These are phyloP conservation scores for Kodamaea lidongshanica DNA, from an alignment of 805 yeast genomes.

Conservation along the genomic window DNA sequence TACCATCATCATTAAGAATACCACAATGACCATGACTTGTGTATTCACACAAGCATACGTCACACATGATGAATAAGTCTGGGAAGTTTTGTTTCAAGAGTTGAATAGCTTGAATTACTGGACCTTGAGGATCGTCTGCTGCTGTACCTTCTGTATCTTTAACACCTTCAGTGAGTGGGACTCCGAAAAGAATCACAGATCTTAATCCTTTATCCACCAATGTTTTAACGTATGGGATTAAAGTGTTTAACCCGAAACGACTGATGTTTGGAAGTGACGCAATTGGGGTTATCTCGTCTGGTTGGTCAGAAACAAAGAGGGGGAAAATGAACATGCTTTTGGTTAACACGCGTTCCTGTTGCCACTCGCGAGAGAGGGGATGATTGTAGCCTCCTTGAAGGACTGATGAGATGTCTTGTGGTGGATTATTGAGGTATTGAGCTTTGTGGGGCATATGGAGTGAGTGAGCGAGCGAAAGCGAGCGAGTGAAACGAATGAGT, in stretches of 20 bases:
- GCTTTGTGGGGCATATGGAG: slow-evolving; percentile 58
- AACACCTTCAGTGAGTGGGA: slow-evolving; percentile 64
- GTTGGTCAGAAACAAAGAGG: slow-evolving; percentile 71
- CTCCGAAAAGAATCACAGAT: slow-evolving; percentile 89
- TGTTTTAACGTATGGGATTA: slow-evolving; percentile 62
- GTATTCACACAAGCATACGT: slow-evolving; percentile 94
- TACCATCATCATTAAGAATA: slow-evolving; percentile 77
- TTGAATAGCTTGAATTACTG: slow-evolving; percentile 78
- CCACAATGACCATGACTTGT: slow-evolving; percentile 99
- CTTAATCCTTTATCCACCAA: slow-evolving; percentile 76
- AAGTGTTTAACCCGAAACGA: slow-evolving; percentile 75
- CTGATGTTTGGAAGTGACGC: slow-evolving; percentile 82
- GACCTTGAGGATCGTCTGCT: slow-evolving; percentile 95
- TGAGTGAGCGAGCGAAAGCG: too few species aligned
- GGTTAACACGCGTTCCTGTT: slow-evolving; percentile 71
- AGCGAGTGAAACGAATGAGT: too few species aligned
- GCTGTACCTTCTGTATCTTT: slow-evolving; percentile 81
- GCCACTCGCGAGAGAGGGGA: slow-evolving; percentile 88
- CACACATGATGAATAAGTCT: slow-evolving; percentile 80
- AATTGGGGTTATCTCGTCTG: slow-evolving; percentile 72
- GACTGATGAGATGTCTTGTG: slow-evolving; percentile 61
- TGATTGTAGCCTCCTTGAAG: slow-evolving; percentile 94
- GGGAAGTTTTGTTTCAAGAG: slow-evolving; percentile 65
- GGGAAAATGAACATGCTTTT: slow-evolving; percentile 93
- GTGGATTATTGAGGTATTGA: slow-evolving; percentile 54